phyloP scores from a whole-genome alignment of 208 protist species.

The Trypanosoma conorhini region DNA sequence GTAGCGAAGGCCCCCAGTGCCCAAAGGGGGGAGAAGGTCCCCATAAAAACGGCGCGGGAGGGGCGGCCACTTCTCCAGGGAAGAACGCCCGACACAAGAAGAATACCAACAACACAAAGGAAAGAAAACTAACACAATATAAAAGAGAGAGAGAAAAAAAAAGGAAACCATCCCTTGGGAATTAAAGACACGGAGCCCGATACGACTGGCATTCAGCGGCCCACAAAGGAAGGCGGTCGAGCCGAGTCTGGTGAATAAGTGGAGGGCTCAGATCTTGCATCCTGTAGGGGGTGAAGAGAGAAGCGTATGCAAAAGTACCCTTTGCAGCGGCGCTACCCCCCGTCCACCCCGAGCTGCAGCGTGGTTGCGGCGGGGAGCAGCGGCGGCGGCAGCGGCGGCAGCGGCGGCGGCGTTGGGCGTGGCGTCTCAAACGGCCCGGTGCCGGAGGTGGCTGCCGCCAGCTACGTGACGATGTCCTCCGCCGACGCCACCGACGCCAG shows the following conservation, averaged over 20 bases:
- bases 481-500: conserved; percentile 38
- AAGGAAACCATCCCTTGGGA: neutral
- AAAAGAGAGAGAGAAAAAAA: conserved; percentile 3
- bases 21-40: conserved; percentile 6
- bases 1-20: conserved; percentile 5
- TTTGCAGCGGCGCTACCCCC: conserved; percentile 10
- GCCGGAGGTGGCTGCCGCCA: conserved; percentile 11
- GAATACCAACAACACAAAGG: neutral
- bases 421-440: conserved; percentile 27
- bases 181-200: neutral
- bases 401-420: conserved; percentile 4
- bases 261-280: neutral
- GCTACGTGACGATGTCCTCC: neutral
- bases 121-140: conserved; percentile 14
- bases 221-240: neutral
- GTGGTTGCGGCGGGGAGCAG: neutral
- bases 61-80: neutral
- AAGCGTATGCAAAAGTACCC: conserved; percentile 11
- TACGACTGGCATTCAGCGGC: neutral
- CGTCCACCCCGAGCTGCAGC: conserved; percentile 3
- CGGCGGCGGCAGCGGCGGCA: neutral
- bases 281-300: neutral
- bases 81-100: neutral
- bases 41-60: neutral
- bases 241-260: neutral